A percentile compares a stretch with the other conserved stretches of the same genome.
phyloP scores from a whole-genome alignment of 176 grass and related monocot species.

The Phragmites australis region DNA sequence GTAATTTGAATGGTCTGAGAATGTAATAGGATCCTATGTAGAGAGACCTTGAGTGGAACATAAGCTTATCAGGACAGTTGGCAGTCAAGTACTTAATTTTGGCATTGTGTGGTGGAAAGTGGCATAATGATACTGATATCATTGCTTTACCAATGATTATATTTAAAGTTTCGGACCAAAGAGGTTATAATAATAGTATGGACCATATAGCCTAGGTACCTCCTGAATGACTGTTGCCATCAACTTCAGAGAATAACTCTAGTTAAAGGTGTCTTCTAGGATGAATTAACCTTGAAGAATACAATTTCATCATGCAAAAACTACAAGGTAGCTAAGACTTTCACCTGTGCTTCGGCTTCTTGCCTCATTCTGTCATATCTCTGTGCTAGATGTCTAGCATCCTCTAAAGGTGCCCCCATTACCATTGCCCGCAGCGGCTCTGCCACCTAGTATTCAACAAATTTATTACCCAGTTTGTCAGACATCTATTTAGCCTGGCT shows the following conservation, averaged over 20 bases:
- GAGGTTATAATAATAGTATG: not conserved
- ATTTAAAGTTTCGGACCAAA: not conserved
- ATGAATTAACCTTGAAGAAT: conserved; percentile 5
- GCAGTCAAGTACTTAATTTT: not conserved
- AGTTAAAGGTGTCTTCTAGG: not conserved
- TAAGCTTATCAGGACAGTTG: conserved; percentile 17
- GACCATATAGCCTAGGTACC: not conserved
- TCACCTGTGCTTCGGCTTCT: conserved; percentile 95
- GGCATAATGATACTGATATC: not conserved
- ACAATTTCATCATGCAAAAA: not conserved
- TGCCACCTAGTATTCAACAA: conserved; percentile 65
- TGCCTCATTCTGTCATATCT: conserved; percentile 92
- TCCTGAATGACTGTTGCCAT: conserved; percentile 12
- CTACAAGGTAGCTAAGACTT: conserved; percentile 1
- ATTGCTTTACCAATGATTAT: not conserved
- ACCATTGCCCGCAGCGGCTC: conserved; percentile 97
- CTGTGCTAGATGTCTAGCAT: conserved; percentile 94
- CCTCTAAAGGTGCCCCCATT: conserved; percentile 86
- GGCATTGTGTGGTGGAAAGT: not conserved
- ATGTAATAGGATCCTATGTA: conserved; percentile 10
- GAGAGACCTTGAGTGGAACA: not conserved
- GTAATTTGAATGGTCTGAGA: conserved; percentile 12
- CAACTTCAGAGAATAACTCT: conserved; percentile 19
- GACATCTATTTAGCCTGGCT: not conserved
- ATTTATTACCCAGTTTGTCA: not conserved